Evolutionary conservation across 2,329 filamentous ascomycete genomes (phyloP), one percentile per base, ranked within the genome.

Genomic region (Didymosphaeria variabile): DNA sequence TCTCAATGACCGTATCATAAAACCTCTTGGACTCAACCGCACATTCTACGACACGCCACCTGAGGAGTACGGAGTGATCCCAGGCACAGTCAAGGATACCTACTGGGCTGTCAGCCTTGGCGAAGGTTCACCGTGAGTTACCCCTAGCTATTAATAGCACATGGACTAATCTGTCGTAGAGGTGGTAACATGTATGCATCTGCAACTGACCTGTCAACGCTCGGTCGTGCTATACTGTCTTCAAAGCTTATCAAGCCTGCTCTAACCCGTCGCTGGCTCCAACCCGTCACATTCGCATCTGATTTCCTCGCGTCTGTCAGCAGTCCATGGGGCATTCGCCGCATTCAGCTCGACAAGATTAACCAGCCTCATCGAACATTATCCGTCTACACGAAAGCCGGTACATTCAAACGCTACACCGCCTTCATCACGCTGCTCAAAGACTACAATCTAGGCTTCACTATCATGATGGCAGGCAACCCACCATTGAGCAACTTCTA

Each of bases 11-110:
- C 69, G 74, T 3, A 57, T 84, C 9, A 69, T 81, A 26, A 65
- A 75, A 29, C 79, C 80, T 2, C 70, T 84, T 8, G 72, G 73
- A 1, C 65, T 85, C 21, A 80, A 75, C 12, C 67, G 69, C 17
- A 80, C 79, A 1, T 79, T 70, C 62, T 69, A 71, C 59, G 73
- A 56, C 45, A 69, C 69, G 26, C 74, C 74, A 6, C 61, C 66
- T 17, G 63, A 65, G 6, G 64, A 64, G 0, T 61, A 59, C 51
- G 75, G 68, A 0, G 67, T 83, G 1, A 80, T 84, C 5, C 80
- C 82, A 2, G 66, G 65, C 10, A 69, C 58, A 1, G 54, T 66
- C 7, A 67, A 63, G 34, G 68, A 68, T 15, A 65, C 62, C 1
- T 71, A 67, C 45, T 72, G 67, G 66, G 57, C 47, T 40, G 68